Percentiles rank a stretch among this genome's conserved stretches.
phyloP scores from a whole-genome alignment of 352 stramenopile genomes.

The Pythium sukuiense region DNA sequence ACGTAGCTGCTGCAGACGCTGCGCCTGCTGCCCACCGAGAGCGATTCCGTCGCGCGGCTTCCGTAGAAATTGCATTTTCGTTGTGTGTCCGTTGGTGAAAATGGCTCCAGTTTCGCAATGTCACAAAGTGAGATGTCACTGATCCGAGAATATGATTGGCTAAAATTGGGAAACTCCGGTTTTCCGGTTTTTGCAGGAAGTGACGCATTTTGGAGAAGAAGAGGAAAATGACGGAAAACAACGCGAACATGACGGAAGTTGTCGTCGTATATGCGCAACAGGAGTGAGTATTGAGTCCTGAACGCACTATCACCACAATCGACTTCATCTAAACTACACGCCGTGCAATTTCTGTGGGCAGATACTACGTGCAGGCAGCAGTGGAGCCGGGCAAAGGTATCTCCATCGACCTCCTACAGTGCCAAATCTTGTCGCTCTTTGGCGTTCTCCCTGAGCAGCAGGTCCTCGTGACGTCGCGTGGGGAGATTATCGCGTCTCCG shows the following conservation, averaged over 20 bases:
- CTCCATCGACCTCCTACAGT: constrained; percentile 61
- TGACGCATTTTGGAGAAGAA: constrained; percentile 7
- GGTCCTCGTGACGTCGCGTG: constrained; percentile 45
- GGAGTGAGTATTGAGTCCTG: constrained; percentile 43
- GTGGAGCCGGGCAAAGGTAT: constrained; percentile 28
- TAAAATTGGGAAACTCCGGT: neutral
- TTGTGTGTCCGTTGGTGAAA: constrained; percentile 11
- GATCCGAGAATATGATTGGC: neutral
- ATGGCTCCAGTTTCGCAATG: constrained; percentile 4
- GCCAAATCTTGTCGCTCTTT: constrained; percentile 67
- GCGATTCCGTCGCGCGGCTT: constrained; percentile 22
- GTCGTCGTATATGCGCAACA: constrained; percentile 53
- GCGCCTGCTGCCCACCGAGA: constrained; percentile 52
- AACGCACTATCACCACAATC: neutral
- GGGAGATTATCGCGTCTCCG: constrained; percentile 39
- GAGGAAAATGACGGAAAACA: constrained; percentile 3
- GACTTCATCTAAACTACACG: neutral
- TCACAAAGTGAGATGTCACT: neutral
- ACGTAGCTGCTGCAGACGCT: constrained; percentile 47
- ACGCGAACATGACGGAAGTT: constrained; percentile 33
- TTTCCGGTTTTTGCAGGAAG: neutral
- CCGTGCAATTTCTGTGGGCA: constrained; percentile 14
- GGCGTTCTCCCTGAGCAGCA: constrained; percentile 60
- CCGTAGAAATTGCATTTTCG: constrained; percentile 21
- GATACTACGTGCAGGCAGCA: constrained; percentile 42